A percentile compares a stretch with the other conserved stretches of the same genome.
Conservation (phyloP, 2,329 filamentous ascomycete species). For the Orbilia ellipsospora region DNA sequence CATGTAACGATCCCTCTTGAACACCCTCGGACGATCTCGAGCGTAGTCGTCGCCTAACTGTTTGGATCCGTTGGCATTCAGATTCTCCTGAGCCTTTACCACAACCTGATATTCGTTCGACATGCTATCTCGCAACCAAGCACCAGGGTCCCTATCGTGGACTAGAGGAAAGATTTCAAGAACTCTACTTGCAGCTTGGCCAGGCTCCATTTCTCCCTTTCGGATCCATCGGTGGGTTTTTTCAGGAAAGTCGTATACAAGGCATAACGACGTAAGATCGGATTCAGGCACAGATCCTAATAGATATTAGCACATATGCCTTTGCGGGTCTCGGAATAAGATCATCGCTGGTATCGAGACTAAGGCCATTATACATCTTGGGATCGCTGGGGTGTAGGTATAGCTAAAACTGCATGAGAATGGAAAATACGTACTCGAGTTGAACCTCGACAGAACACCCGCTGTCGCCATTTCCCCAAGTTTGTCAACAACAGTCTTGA, state of each 20-base stretch:
- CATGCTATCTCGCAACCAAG: neutral
- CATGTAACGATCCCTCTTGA: neutral
- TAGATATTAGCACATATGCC: neutral
- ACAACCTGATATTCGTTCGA: neutral
- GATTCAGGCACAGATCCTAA: slow-evolving; percentile 3
- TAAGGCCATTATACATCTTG: no score
- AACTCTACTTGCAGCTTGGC: neutral
- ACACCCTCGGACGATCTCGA: neutral
- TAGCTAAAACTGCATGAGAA: neutral
- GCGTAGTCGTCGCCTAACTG: no score
- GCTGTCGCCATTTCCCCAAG: neutral
- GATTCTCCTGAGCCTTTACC: no score
- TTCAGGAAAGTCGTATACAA: neutral
- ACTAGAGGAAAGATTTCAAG: neutral
- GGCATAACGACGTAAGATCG: neutral
- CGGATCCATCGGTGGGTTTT: neutral
- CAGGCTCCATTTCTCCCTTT: neutral
- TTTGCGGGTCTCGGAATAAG: neutral
- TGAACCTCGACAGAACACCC: neutral
- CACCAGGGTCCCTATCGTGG: neutral
- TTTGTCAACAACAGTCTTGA: neutral
- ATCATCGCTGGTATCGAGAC: neutral
- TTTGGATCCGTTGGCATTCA: no score
- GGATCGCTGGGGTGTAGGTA: no score
- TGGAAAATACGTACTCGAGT: neutral